Conservation (phyloP, 306 rosid species). For the Chamaecrista fasciculata region DNA sequence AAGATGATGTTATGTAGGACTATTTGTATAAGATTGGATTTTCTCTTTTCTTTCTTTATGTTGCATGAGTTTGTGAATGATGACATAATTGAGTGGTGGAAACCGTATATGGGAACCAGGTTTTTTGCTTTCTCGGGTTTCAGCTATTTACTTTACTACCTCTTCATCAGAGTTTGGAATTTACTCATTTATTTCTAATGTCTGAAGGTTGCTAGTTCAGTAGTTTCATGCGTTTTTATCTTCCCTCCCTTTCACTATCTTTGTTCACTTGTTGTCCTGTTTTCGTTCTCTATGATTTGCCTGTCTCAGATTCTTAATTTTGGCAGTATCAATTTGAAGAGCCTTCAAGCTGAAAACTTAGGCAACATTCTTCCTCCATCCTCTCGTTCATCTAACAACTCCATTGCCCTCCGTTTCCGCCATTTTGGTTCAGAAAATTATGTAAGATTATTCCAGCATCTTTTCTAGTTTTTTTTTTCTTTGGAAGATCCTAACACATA, state of each 20-base stretch:
- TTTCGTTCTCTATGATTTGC: slow-evolving; percentile 46
- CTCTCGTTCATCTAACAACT: slow-evolving; percentile 88
- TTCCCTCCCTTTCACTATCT: slow-evolving; percentile 21
- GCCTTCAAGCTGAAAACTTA: slow-evolving; percentile 78
- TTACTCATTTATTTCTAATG: neutral
- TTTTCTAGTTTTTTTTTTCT: slow-evolving; percentile 11
- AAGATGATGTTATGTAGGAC: neutral
- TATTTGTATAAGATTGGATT: too few relatives aligned
- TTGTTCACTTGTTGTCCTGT: slow-evolving; percentile 32
- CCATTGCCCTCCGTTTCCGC: slow-evolving; percentile 79
- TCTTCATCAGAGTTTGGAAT: slow-evolving; percentile 5
- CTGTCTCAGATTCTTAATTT: slow-evolving; percentile 79
- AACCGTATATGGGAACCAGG: neutral
- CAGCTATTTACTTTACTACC: neutral
- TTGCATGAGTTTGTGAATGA: neutral
- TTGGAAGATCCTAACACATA: slow-evolving; percentile 11
- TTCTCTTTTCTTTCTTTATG: too few relatives aligned
- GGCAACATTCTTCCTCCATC: slow-evolving; percentile 77
- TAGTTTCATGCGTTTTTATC: slow-evolving; percentile 16
- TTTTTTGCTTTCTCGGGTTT: neutral
- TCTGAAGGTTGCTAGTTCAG: neutral
- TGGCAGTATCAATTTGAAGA: slow-evolving; percentile 97
- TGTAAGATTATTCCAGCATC: slow-evolving; percentile 48
- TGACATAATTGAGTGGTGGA: neutral
- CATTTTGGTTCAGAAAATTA: slow-evolving; percentile 42